phyloP scores from a whole-genome alignment of 768 basidiomycete species.

The Kwoniella sp. region DNA sequence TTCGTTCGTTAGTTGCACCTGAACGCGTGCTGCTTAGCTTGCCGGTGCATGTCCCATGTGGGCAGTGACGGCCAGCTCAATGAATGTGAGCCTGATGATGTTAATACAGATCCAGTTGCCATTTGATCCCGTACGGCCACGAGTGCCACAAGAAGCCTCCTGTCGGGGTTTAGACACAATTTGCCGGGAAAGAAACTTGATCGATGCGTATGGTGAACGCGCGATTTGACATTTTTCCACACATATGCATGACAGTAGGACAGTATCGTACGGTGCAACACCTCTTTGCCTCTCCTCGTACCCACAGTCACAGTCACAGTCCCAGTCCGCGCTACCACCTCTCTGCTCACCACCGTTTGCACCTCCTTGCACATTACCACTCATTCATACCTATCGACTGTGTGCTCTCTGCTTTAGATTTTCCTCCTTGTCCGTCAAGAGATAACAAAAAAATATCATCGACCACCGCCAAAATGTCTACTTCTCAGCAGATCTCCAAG shows the following conservation, averaged over 20 bases:
- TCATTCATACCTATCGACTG: no score
- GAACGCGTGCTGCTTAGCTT: no score
- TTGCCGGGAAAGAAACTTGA: conserved; percentile 10
- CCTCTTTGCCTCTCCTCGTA: background rate
- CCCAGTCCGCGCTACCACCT: background rate
- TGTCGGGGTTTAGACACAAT: background rate
- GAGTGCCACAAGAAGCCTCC: background rate
- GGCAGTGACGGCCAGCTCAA: no score
- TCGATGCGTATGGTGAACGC: background rate
- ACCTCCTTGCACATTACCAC: no score
- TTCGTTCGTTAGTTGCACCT: no score
- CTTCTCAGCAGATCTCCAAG: conserved; percentile 72
- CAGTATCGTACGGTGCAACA: no score
- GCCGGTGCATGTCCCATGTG: no score
- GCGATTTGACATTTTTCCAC: background rate
- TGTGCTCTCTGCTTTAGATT: no score
- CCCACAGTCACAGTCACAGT: background rate
- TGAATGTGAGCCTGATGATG: no score
- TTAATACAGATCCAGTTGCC: no score
- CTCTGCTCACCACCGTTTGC: conserved; percentile 11
- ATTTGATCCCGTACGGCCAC: background rate
- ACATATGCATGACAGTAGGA: no score
- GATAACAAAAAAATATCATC: conserved; percentile 5
- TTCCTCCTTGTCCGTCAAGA: conserved; percentile 26
- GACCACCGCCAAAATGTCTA: conserved; percentile 47